Base-by-base conservation (phyloP, 1,139 yeast species). In the Geotrichum restrictum region DNA sequence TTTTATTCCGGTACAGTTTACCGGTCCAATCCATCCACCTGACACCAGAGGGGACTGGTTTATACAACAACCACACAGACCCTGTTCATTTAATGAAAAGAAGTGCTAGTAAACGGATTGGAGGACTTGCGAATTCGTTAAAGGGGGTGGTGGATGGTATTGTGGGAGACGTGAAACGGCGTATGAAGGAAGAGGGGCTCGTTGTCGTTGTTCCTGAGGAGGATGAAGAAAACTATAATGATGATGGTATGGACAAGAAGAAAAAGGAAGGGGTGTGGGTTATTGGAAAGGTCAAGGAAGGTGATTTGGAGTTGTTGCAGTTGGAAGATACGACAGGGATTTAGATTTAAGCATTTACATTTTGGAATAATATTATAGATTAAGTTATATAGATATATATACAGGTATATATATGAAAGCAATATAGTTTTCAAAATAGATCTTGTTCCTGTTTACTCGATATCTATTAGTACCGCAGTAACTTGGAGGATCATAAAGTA, bases 81-180 rank as follows among this genome's bases (percentile, higher is more conserved):
- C 16, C 43, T 50, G n/a, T 45, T 74, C 4, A 45, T 45, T 24
- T 45, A 45, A 5, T 24, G 29, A 21, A 49, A 54, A 53, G 51
- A 48, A n/a, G 59, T 46, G 42, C 42, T 1, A 39, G 42, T 13
- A 39, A 39, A 27, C 42, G 42, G 1, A 22, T 39, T 4, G 31
- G 31, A 4, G 14, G 31, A 27, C 57, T 60, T 5, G 60, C 79
- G 49, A 76, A 85, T 48, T 85, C 87, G 47, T 71, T 93, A 56
- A 77, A 96, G 55, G 91, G 87, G 53, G 85, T 93, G 80, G 87
- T 93, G 71, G 96, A 88, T 68, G 94, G 95, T 8, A 76, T 93
- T 56, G 76, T 93, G 59, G 95, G 95, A 0, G 98, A 93, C 64
- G 95, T 91, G 1, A 82, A 93, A 59, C 82, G 85, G 60, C 81